Base-by-base conservation (phyloP, 2,329 filamentous ascomycete species). In the Fusarium concolor region DNA sequence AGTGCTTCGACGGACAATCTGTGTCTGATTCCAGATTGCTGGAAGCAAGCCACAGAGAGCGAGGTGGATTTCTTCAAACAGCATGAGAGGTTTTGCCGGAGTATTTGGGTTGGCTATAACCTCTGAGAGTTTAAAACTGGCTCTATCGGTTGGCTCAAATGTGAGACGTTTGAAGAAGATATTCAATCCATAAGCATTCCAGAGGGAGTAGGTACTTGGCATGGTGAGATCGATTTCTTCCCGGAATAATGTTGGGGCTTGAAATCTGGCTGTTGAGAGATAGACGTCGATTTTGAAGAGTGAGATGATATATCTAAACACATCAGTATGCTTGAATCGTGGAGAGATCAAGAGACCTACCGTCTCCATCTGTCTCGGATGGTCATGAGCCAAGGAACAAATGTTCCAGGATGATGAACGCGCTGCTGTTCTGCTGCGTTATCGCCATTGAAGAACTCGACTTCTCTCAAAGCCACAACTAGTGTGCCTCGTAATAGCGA, bases 261-360 rank as follows among this genome's bases (percentile, higher is more conserved):
- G 53, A 70, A 71, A 56, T 52, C 76, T 31, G 74, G 69, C 10
- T 76, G 67, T 29, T 1, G 78, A 78, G 10, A 82, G 46, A 29
- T 79, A 81, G 0, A 72, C 50, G 57, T 83, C 81, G 26, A 83
- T 69, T 52, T 81, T 81, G 56, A 79, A 79, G 1, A 80, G 62
- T 26, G 70, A 74, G 3, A 71, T 41, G 3, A 77, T 75, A 10
- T 82, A 53, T 47, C 80, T 82, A 11, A 0, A 37, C 5, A 12
- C 0, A 22, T 68, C 18, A 71, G 45, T 15, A 20, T 31, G 6
- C 0, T 4, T 8, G 6, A 2, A 6, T 42, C 17, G 3, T 8
- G 12, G 31, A 33, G 31, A 15, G 14, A 42, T 2, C 6, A 11
- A 9, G n/a, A 3, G 11, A 43, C 29, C 45, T 65, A 81, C 80